Base-by-base conservation (phyloP, 305 asterid genomes). In the Ajuga reptans region DNA sequence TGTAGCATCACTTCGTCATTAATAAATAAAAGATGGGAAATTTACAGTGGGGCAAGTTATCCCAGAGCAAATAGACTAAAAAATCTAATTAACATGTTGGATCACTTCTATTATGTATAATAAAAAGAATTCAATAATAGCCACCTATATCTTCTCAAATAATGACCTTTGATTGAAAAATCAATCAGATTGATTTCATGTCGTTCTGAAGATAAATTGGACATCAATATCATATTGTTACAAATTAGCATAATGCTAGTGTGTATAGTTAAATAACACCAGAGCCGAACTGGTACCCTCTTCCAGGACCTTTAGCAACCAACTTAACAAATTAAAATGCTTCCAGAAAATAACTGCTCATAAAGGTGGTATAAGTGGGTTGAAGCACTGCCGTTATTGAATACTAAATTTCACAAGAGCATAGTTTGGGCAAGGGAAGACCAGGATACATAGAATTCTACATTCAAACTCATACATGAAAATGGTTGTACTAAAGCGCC, bases 261-360 rank as follows among this genome's bases (percentile, higher is more conserved):
- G 53, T 3, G 3, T 49, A 37, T 15, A 14, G 24, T 50, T 31
- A 52, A 50, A 61, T 71, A 50, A 41, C 12, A 5, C 27, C 9
- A 14, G 65, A 41, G 42, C 59, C 56, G 10, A 16, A 8, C 50
- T 14, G 12, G 66, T 42, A 45, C 67, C 45, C 53, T 43, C 17
- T 68, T 64, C 37, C 50, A 16, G 41, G 43, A 31, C 10, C 37
- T 14, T 15, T 9, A 42, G 72, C 27, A 59, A 67, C 59, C 42
- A 34, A 49, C 68, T 55, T 29, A 56, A 64, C 65, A 73, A 64
- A 16, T n/a, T 50, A 60, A 17, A 63, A 68, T 75, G 66, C 27
- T 62, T 67, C 55, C 64, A 16, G 53, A 45, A 21, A 60, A 45
- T 45, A 53, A 67, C 29, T 58, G 60, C 65, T 36, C 42, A 24